phyloP scores from a whole-genome alignment of 1,284 basidiomycete species.

The Jaminaea rosea region DNA sequence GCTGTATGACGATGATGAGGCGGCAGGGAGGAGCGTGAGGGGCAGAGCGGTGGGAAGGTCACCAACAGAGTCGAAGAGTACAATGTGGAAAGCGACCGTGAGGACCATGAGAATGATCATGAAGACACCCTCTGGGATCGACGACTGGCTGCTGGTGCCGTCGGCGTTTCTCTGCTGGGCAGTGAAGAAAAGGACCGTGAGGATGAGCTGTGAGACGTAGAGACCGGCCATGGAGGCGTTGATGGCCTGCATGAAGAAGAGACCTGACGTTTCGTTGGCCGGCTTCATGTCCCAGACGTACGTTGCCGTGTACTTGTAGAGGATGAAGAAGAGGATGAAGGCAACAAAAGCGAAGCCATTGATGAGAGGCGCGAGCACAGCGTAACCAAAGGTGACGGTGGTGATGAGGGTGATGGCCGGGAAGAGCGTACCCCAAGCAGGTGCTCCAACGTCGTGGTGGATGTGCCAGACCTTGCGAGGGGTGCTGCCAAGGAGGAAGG shows the following conservation, averaged over 20 bases:
- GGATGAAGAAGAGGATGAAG: constrained; percentile 70
- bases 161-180: constrained; percentile 22
- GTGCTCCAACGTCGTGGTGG: constrained; percentile 60
- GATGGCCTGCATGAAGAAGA: constrained; percentile 92
- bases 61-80: constrained; percentile 45
- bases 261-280: constrained; percentile 73
- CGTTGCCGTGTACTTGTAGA: constrained; percentile 54
- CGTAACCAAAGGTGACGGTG: constrained; percentile 55
- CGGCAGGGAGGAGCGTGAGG: constrained; percentile 20
- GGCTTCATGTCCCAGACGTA: constrained; percentile 61
- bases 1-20: neutral
- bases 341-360: constrained; percentile 76
- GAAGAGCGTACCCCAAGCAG: constrained; percentile 71
- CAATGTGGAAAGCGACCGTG: constrained; percentile 56
- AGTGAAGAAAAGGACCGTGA: constrained; percentile 42
- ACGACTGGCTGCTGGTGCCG: constrained; percentile 18
- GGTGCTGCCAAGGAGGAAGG: constrained; percentile 74
- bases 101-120: constrained; percentile 73
- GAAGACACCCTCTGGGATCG: constrained; percentile 53
- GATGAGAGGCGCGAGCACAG: constrained; percentile 84
- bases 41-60: constrained; percentile 31
- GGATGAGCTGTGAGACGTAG: constrained; percentile 40
- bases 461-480: constrained; percentile 74
- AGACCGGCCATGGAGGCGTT: constrained; percentile 81
- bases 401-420: constrained; percentile 38